These are phyloP conservation scores for Anisodus acutangulus DNA, from an alignment of 257 asterid genomes.

Conservation along the genomic window DNA sequence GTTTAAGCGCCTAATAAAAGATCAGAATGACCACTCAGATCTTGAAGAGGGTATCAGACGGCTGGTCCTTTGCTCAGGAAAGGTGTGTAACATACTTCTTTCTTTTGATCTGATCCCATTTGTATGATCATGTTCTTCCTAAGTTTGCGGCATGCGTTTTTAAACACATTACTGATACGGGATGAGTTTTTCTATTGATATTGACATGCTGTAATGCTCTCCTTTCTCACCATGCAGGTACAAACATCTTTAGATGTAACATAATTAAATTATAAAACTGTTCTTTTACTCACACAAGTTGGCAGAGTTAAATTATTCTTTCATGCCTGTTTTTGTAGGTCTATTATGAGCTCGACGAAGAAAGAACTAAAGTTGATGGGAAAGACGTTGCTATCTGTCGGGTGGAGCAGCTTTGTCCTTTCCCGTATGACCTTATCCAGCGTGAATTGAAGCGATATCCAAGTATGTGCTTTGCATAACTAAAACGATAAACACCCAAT, in stretches of 20 bases:
- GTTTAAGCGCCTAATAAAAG: conserved; percentile 41
- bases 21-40: conserved; percentile 39
- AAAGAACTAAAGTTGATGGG: conserved; percentile 35
- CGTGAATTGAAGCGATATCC: conserved; percentile 48
- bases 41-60: conserved; percentile 43
- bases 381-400: conserved; percentile 43
- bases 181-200: background rate
- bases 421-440: conserved; percentile 42
- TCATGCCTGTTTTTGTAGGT: conserved; percentile 27
- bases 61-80: conserved; percentile 46
- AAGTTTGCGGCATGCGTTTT: background rate
- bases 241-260: conserved; percentile 9
- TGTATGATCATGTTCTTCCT: conserved; percentile 4
- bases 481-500: background rate
- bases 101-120: conserved; percentile 4
- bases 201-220: background rate
- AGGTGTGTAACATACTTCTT: conserved; percentile 31
- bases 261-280: background rate
- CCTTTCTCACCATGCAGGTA: background rate
- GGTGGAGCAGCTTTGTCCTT: conserved; percentile 47
- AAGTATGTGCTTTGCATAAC: conserved; percentile 32
- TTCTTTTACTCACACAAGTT: conserved; percentile 19
- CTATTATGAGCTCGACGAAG: conserved; percentile 46
- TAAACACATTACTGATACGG: background rate
- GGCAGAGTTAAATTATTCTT: background rate